Percentiles rank a stretch among this genome's conserved stretches.
These are phyloP conservation scores for Elsinoe ampelina DNA, from an alignment of 2,329 filamentous ascomycete genomes.

Conservation along the genomic window DNA sequence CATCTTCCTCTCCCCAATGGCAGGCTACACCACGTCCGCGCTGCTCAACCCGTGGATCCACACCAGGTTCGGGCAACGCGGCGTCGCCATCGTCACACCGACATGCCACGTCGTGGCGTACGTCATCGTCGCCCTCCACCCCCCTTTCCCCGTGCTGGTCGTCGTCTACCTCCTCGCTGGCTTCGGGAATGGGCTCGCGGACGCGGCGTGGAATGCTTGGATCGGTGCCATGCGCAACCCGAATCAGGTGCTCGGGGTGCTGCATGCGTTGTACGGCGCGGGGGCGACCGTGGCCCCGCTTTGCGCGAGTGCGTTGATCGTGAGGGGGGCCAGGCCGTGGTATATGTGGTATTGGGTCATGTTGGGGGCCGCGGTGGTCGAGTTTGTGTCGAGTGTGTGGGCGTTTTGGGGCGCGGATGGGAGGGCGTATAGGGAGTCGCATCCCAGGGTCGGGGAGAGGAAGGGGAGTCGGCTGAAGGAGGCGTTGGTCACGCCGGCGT, in stretches of 20 bases:
- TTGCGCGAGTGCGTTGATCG: conserved; percentile 60
- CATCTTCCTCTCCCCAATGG: conserved; percentile 57
- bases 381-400: conserved; percentile 39
- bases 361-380: conserved; percentile 47
- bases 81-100: conserved; percentile 55
- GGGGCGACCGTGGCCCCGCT: conserved; percentile 59
- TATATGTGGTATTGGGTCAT: conserved; percentile 64
- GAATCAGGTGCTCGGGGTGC: conserved; percentile 60
- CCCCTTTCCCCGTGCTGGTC: conserved; percentile 55
- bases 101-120: conserved; percentile 53
- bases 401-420: conserved; percentile 56
- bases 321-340: conserved; percentile 51
- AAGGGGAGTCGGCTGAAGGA: conserved; percentile 38
- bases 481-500: conserved; percentile 37
- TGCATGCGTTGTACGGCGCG: conserved; percentile 60
- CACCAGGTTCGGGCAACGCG: conserved; percentile 57
- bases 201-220: conserved; percentile 48
- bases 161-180: conserved; percentile 53
- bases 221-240: conserved; percentile 60
- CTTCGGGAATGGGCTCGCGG: conserved; percentile 58
- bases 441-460: conserved; percentile 39
- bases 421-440: conserved; percentile 43
- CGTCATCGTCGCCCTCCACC: conserved; percentile 52
- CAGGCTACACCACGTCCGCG: conserved; percentile 55
- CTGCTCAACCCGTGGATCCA: conserved; percentile 58